phyloP scores from a whole-genome alignment of 2,329 filamentous ascomycete species.

The Escovopsis weberi region DNA sequence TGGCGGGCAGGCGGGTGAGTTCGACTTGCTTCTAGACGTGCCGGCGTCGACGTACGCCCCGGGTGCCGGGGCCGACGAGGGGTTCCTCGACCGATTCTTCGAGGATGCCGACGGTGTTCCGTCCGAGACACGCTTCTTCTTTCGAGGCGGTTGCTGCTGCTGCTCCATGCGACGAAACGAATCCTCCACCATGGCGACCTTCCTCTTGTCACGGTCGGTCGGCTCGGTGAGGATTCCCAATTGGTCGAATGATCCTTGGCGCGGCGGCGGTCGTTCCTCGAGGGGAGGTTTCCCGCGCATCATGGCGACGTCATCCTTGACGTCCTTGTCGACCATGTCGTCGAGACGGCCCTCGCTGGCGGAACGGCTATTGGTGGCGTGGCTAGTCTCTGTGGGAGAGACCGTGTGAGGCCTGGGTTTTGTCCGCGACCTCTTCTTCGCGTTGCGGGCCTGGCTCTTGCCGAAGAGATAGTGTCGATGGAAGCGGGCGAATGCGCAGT shows the following conservation, averaged over 20 bases:
- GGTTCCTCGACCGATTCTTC: slow-evolving; percentile 26
- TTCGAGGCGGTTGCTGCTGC: slow-evolving; percentile 37
- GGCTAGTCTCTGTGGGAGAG: slow-evolving; percentile 47
- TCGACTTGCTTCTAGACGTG: slow-evolving; percentile 38
- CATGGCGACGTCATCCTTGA: slow-evolving; percentile 28
- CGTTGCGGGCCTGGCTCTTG: slow-evolving; percentile 26
- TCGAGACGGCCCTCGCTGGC: slow-evolving; percentile 47
- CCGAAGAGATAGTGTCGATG: slow-evolving; percentile 39
- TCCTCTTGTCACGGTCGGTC: slow-evolving; percentile 52
- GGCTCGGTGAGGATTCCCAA: slow-evolving; percentile 47
- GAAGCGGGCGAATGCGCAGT: slow-evolving; percentile 51
- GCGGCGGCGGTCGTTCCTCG: slow-evolving; percentile 47
- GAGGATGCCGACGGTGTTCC: slow-evolving; percentile 25
- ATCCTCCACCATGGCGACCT: slow-evolving; percentile 51
- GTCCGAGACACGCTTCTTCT: slow-evolving; percentile 50
- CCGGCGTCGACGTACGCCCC: slow-evolving; percentile 36
- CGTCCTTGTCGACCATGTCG: slow-evolving; percentile 39
- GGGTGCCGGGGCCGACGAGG: slow-evolving; percentile 20
- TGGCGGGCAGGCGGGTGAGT: slow-evolving; percentile 29
- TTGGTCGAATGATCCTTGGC: slow-evolving; percentile 45
- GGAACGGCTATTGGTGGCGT: slow-evolving; percentile 48
- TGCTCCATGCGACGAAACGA: slow-evolving; percentile 48
- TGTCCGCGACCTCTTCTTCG: slow-evolving; percentile 36
- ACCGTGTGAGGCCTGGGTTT: slow-evolving; percentile 41
- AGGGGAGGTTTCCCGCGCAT: slow-evolving; percentile 51